phyloP scores from a whole-genome alignment of 2,329 filamentous ascomycete species.

The Calonectria fujianensis region DNA sequence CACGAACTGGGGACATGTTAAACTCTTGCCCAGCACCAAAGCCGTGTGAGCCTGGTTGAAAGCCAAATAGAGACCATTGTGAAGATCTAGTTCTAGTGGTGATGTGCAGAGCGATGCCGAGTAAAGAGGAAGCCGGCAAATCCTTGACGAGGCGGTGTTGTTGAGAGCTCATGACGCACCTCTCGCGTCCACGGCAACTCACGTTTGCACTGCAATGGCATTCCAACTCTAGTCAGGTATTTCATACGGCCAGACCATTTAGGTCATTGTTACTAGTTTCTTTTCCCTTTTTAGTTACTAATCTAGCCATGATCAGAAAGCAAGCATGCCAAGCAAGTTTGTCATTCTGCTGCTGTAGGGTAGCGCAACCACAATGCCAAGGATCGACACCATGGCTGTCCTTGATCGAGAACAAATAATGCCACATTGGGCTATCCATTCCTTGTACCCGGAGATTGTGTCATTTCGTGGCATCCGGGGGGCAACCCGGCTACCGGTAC shows the following conservation, averaged over 20 bases:
- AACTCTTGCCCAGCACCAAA: no score
- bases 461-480: not conserved
- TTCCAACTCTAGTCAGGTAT: no score
- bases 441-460: not conserved
- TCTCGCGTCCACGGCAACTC: no score
- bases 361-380: not conserved
- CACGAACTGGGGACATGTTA: not conserved
- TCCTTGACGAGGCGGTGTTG: no score
- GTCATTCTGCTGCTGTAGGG: not conserved
- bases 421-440: not conserved
- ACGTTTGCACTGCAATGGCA: no score
- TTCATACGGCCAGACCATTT: no score
- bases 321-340: not conserved
- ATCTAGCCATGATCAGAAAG: not conserved
- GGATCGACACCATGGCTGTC: not conserved
- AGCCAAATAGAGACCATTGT: not conserved
- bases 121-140: not conserved
- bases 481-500: not conserved
- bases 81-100: not conserved
- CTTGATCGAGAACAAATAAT: not conserved
- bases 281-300: not conserved
- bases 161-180: no score
- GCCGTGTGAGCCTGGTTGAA: not conserved
- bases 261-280: no score
- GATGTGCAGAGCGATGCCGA: not conserved